Evolutionary conservation across 148 eudicot genomes (phyloP).

Genomic region (Linanthus parryae): DNA sequence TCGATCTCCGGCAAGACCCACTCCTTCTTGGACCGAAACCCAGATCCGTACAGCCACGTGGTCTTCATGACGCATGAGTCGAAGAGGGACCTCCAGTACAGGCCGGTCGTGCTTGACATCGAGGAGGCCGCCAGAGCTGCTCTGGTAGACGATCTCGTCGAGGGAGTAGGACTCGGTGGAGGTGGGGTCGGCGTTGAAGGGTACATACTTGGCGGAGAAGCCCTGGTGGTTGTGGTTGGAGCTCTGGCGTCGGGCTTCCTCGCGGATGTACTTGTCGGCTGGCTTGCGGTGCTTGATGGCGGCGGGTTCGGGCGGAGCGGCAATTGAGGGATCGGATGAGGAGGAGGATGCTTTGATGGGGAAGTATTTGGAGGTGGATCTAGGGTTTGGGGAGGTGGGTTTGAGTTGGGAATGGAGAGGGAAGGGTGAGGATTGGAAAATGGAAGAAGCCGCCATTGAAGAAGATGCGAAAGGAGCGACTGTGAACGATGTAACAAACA

Average conservation of each 20-base stretch:
- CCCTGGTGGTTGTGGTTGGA: conserved; percentile 27
- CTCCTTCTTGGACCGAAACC: conserved; percentile 61
- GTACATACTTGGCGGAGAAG: conserved; percentile 54
- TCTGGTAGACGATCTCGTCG: conserved; percentile 26
- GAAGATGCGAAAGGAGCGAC: too few species aligned
- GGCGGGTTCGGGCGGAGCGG: conserved; percentile 1
- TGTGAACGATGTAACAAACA: too few species aligned
- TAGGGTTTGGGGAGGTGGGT: conserved; percentile 2
- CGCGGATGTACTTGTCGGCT: conserved; percentile 65
- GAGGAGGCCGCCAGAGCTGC: conserved; percentile 26
- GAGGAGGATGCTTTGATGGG: conserved; percentile 15
- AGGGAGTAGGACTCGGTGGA: conserved; percentile 25
- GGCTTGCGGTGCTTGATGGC: conserved; percentile 44
- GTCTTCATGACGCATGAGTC: conserved; percentile 29
- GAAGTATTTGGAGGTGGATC: not conserved
- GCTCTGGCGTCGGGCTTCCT: conserved; percentile 56
- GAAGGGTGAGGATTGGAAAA: conserved; percentile 18
- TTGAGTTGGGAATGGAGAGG: too few species aligned
- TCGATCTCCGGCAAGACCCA: conserved; percentile 82
- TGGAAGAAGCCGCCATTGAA: conserved; percentile 5
- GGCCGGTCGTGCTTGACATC: conserved; percentile 28
- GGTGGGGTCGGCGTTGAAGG: conserved; percentile 14
- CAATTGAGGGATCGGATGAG: conserved; percentile 5
- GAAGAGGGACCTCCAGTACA: conserved; percentile 26
- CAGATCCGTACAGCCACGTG: conserved; percentile 21